Evolutionary conservation across 2,329 filamentous ascomycete species (phyloP).

Genomic region (Dothidotthia symphoricarpi): DNA sequence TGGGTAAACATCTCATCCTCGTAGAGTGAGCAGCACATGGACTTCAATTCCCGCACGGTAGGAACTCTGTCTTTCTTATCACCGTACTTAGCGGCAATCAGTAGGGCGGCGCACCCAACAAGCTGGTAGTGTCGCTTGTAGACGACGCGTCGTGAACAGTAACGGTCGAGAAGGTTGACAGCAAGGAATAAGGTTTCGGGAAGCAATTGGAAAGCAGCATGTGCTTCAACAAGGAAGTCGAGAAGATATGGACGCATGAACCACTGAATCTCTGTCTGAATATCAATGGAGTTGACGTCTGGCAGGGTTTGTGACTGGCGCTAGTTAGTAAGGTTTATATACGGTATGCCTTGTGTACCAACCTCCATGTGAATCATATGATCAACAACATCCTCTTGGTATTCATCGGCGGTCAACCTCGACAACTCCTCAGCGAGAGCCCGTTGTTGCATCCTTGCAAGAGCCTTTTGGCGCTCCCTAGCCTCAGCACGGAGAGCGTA

Average conservation of each 20-base stretch:
- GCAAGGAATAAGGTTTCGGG: constrained; percentile 95
- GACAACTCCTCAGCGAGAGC: constrained; percentile 88
- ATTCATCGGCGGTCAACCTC: constrained; percentile 79
- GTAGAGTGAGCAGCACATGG: constrained; percentile 98
- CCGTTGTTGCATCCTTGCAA: constrained; percentile 80
- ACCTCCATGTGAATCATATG: constrained; percentile 97
- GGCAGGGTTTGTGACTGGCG: constrained; percentile 76
- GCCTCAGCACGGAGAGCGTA: constrained; percentile 61
- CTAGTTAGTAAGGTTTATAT: constrained; percentile 25
- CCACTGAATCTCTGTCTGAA: constrained; percentile 99
- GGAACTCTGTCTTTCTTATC: constrained; percentile 99
- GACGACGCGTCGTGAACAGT: constrained; percentile 95
- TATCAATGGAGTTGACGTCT: constrained; percentile 96
- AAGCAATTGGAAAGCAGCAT: constrained; percentile 88
- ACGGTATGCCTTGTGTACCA: no score
- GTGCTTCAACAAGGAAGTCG: constrained; percentile 96
- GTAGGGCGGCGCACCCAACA: constrained; percentile 89
- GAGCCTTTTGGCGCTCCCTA: constrained; percentile 72
- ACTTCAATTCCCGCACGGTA: constrained; percentile 93
- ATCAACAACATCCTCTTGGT: constrained; percentile 88
- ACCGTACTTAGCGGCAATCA: constrained; percentile 97
- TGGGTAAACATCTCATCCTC: constrained; percentile 99
- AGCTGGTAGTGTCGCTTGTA: constrained; percentile 99
- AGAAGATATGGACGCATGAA: constrained; percentile 98
- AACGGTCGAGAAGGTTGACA: constrained; percentile 93